Evolutionary conservation across 345 rosid species (phyloP), one percentile per base, ranked within the genome.

Genomic region (Anacardium occidentale): DNA sequence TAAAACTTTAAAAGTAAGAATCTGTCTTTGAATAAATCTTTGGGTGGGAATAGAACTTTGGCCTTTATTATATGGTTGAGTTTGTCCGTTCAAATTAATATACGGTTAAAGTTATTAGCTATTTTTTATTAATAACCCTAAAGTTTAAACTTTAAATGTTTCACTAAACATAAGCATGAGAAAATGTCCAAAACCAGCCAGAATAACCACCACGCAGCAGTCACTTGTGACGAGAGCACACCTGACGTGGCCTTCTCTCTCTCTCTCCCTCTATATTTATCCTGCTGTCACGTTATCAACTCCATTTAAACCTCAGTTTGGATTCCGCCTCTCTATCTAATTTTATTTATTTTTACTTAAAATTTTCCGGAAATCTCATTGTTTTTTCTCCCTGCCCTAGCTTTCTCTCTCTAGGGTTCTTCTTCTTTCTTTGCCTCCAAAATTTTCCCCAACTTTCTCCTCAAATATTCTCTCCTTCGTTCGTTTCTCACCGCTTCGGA

Each of bases 361-460:
- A 5, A 0, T 12, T 22, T 7, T 26, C 18, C 29, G 1, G 3
- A 47, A 10, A 10, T 21, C 2, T 0, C 13, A 7, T 9, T 5
- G 1, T 48, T 18, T 20, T 10, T 11, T 52, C 7, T 3, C 4
- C 29, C 42, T 54, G 68, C 70, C 64, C 71, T 57, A 64, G 56
- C 68, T 29, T 52, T 75, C 64, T 51, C 64, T 37, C 62, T 73
- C 81, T 73, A 24, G 68, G 68, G 70, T 73, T 69, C 26, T 14
- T 6, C 42, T 37, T 7, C 42, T n/a, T 37, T 37, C 42, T 37
- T 37, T 17, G 3, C 40, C 37, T 21, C 53, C 45, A 6, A 15
- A 3, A 53, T 64, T 57, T 15, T 48, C 24, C 48, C 13, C 11
- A 2, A 21, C 54, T 60, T 32, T 53, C 15, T 44, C 29, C 7